Evolutionary conservation across 208 protist genomes (phyloP).

Genomic region (Acanthamoeba lenticulata): DNA sequence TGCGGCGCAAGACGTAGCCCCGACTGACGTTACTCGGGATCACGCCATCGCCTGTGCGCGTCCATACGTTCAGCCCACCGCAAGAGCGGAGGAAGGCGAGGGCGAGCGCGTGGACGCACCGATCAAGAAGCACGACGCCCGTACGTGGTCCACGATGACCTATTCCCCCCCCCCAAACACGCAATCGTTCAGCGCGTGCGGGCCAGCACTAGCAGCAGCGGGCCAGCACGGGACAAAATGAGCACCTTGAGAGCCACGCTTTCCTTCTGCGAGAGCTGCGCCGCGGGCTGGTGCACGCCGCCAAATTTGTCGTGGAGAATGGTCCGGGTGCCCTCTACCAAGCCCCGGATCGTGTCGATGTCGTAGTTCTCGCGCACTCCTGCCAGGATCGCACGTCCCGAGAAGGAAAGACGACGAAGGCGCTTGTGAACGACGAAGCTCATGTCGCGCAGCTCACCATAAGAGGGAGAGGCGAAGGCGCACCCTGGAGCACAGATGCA

Average conservation of each 20-base stretch:
- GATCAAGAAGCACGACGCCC: conserved; percentile 71
- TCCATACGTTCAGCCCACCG: background rate
- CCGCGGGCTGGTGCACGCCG: background rate
- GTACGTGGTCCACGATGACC: conserved; percentile 81
- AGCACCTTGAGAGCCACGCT: conserved; percentile 48
- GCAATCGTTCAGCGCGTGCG: no score
- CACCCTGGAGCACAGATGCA: conserved; percentile 75
- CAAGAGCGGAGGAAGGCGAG: no score
- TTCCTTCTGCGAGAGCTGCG: background rate
- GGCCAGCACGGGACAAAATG: background rate
- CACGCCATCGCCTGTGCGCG: conserved; percentile 67
- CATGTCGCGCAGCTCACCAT: background rate
- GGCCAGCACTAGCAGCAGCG: background rate
- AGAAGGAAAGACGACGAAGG: no score
- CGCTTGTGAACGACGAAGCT: no score
- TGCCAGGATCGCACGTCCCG: no score
- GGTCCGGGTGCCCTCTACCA: background rate
- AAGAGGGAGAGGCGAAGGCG: background rate
- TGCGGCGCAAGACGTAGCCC: conserved; percentile 84
- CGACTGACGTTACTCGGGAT: conserved; percentile 79
- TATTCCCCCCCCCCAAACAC: background rate
- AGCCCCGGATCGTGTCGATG: background rate
- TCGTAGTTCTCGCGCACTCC: conserved; percentile 46
- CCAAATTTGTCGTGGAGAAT: conserved; percentile 1
- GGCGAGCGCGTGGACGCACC: conserved; percentile 10